These are phyloP conservation scores for Ruellia speciosa DNA, from an alignment of 305 asterid species.

Conservation along the genomic window DNA sequence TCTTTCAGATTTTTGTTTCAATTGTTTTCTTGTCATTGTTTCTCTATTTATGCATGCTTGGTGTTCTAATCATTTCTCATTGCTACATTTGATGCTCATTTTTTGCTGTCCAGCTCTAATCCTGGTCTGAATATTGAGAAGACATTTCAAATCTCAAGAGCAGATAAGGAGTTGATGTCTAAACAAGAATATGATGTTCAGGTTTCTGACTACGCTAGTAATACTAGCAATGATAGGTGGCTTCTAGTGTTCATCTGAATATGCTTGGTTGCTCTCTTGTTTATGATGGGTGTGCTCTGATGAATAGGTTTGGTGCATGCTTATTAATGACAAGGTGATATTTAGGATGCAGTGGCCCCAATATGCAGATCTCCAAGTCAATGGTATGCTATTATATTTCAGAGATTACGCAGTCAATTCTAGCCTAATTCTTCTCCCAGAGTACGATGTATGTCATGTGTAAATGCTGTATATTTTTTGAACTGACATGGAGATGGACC, in stretches of 20 bases:
- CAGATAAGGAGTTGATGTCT: conserved; percentile 70
- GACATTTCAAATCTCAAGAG: conserved; percentile 78
- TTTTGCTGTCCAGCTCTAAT: conserved; percentile 45
- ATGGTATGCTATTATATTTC: conserved; percentile 46
- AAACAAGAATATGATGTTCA: conserved; percentile 87
- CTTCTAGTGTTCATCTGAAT: background rate
- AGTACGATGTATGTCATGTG: too few relatives aligned
- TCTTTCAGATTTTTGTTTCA: background rate
- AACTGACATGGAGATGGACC: background rate
- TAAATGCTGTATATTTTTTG: background rate
- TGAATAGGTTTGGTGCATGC: conserved; percentile 98
- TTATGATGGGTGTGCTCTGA: conserved; percentile 20
- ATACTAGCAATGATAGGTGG: background rate
- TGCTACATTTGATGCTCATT: conserved; percentile 20
- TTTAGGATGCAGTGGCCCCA: conserved; percentile 99
- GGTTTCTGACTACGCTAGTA: conserved; percentile 40
- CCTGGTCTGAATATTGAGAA: conserved; percentile 82
- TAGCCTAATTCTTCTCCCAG: background rate
- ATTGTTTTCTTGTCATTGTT: background rate
- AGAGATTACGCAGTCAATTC: conserved; percentile 14
- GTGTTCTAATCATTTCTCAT: conserved; percentile 3
- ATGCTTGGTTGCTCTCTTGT: conserved; percentile 12
- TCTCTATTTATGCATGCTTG: conserved; percentile 3
- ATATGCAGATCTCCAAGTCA: conserved; percentile 83
- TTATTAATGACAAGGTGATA: conserved; percentile 89